Conservation (phyloP, 805 yeast species). For the Vanderwaltozyma polyspora region DNA sequence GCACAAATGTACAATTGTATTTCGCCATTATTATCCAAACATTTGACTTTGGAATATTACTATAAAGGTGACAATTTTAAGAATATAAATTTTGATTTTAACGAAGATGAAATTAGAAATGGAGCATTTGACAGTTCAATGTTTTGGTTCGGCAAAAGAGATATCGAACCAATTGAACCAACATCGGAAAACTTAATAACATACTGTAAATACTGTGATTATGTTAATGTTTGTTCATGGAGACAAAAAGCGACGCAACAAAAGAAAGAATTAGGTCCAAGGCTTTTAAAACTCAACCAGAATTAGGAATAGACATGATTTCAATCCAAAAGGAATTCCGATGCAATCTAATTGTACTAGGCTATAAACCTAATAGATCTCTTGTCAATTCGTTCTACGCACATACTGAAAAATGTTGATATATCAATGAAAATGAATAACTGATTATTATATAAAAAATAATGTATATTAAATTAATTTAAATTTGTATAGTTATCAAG, state of each 20-base stretch:
- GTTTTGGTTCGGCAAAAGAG: slow-evolving; percentile 51
- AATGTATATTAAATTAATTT: no score
- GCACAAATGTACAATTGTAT: slow-evolving; percentile 31
- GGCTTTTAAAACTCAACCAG: no score
- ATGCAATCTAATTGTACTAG: no score
- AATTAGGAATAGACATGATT: no score
- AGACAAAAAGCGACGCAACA: slow-evolving; percentile 14
- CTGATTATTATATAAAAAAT: no score
- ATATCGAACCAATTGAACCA: slow-evolving; percentile 34
- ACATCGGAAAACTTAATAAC: slow-evolving; percentile 26
- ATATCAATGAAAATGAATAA: no score
- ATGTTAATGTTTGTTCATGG: slow-evolving; percentile 35
- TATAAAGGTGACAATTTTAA: slow-evolving; percentile 34
- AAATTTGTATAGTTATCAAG: no score
- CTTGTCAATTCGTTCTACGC: no score
- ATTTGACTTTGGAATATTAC: slow-evolving; percentile 42
- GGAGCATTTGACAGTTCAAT: slow-evolving; percentile 28
- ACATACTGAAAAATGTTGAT: no score
- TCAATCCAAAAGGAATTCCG: no score
- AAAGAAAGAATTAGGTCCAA: slow-evolving; percentile 10
- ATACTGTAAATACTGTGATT: slow-evolving; percentile 48
- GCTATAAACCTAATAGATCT: no score
- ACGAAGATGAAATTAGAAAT: slow-evolving; percentile 21
- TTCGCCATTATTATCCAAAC: slow-evolving; percentile 27
- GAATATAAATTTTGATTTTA: slow-evolving; percentile 31